Conservation (phyloP, 2,329 filamentous ascomycete genomes). For the Scleromitrula shiraiana region DNA sequence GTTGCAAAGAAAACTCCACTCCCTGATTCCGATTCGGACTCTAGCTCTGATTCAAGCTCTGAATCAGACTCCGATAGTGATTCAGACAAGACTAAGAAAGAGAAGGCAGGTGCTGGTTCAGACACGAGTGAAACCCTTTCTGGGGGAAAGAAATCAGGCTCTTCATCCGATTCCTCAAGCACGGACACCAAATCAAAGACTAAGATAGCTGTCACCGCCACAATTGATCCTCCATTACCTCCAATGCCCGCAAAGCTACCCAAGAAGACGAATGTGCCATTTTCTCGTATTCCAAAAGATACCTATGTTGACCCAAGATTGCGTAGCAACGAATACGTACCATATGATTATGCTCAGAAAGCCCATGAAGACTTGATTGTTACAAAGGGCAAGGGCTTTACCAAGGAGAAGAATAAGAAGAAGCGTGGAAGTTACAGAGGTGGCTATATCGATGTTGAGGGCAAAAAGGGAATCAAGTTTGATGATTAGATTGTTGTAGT, state of each 20-base stretch:
- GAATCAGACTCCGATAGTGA: conserved; percentile 33
- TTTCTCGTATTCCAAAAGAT: conserved; percentile 67
- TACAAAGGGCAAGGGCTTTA: conserved; percentile 93
- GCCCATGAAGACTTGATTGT: conserved; percentile 84
- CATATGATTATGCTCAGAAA: conserved; percentile 80
- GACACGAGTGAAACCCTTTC: conserved; percentile 30
- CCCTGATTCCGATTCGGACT: conserved; percentile 26
- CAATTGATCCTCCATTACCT: conserved; percentile 29
- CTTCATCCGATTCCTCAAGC: conserved; percentile 19
- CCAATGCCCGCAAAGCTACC: conserved; percentile 26
- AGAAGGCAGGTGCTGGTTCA: conserved; percentile 29
- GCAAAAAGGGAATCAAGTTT: conserved; percentile 87
- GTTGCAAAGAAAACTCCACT: conserved; percentile 24
- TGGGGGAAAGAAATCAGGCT: conserved; percentile 22
- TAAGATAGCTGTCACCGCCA: conserved; percentile 32
- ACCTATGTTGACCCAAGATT: conserved; percentile 61
- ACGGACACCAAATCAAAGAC: conserved; percentile 33
- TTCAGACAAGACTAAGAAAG: conserved; percentile 37
- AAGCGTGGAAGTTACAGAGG: conserved; percentile 86
- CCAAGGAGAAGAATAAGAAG: conserved; percentile 99
- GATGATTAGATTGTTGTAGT: conserved; percentile 56
- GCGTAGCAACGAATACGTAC: conserved; percentile 70
- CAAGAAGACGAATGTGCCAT: conserved; percentile 58
- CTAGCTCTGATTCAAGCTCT: conserved; percentile 26
- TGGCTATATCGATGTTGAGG: conserved; percentile 74